Evolutionary conservation across 2,329 filamentous ascomycete genomes (phyloP).

Genomic region (Madurella mycetomatis): DNA sequence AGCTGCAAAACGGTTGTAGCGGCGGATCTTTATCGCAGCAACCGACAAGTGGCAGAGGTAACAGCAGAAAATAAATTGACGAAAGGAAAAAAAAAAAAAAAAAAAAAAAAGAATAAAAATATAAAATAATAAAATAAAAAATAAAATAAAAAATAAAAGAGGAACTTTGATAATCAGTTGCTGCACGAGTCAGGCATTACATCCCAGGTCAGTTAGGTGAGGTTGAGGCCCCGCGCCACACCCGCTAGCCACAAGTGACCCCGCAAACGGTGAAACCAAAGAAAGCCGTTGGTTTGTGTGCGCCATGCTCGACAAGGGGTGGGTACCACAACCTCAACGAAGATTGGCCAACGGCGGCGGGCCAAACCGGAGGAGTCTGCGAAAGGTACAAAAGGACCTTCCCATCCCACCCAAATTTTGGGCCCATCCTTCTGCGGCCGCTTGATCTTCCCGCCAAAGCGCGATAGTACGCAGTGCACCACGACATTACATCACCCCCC

Average conservation of each 20-base stretch:
- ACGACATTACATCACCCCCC: constrained; percentile 17
- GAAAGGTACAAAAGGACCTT: constrained; percentile 34
- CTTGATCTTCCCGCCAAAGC: constrained; percentile 1
- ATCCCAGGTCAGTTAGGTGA: no score
- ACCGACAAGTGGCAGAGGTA: no score
- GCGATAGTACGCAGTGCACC: constrained; percentile 2
- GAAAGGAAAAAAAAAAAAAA: no score
- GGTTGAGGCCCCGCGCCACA: constrained; percentile 6
- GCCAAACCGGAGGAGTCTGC: constrained; percentile 6
- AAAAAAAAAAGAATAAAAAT: no score
- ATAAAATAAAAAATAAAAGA: no score
- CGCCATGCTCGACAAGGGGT: neutral
- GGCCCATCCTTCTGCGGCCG: constrained; percentile 21
- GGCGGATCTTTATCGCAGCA: neutral
- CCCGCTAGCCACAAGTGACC: constrained; percentile 22
- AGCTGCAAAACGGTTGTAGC: neutral
- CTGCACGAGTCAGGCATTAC: no score
- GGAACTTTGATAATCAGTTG: no score
- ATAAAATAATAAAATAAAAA: no score
- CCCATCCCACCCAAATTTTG: constrained; percentile 30
- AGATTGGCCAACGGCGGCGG: constrained; percentile 13
- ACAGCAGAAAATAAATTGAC: no score
- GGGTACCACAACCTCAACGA: constrained; percentile 1
- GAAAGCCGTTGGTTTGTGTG: neutral
- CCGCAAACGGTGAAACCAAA: constrained; percentile 19